Base-by-base conservation (phyloP, 2,329 filamentous ascomycete genomes). In the Fusarium liriodendri region DNA sequence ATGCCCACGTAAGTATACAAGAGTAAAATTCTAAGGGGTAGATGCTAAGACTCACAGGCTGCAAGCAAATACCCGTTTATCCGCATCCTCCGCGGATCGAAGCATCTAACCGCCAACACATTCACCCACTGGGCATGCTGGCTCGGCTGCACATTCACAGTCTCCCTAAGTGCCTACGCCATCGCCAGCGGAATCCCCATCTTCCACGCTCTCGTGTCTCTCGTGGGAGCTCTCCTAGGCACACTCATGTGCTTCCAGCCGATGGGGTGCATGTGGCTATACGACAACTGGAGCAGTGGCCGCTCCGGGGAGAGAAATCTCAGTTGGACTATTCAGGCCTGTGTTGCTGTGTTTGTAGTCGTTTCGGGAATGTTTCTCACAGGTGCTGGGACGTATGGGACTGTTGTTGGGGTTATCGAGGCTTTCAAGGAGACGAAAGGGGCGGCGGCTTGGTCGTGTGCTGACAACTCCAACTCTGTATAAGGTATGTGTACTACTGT, bases 371-470 rank as follows among this genome's bases (percentile, higher is more conserved):
- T 69, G 0, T 87, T 87, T 70, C 67, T 86, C 3, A 86, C 83
- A 80, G 75, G 86, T 37, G 81, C 80, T 16, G 85, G 85, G 3
- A 86, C 85, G 0, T 87, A 86, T 57, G 85, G 85, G 8, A 84
- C 84, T 2, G 75, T 87, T 18, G 78, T 84, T n/a, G 76, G 76
- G 5, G 75, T 77, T 25, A 80, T 78, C 2, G 78, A 82, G 6
- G 78, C 78, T 1, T 85, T 85, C 69, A 78, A 78, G 45, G 67
- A 61, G 37, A 76, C 76, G 1, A 82, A 81, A 1, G 84, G 83
- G 1, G 83, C 83, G 6, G 72, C 76, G 2, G 82, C 83, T 0
- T 86, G 83, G 79, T 83, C 83, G 2, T 86, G 84, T 65, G 82
- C 81, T 0, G 84, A 86, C 52, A 86, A 86, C 76, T 86, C 84